Percentiles rank a stretch among this genome's conserved stretches.
These are phyloP conservation scores for Scheffersomyces stambukii DNA, from an alignment of 1,139 yeast species.

Conservation along the genomic window DNA sequence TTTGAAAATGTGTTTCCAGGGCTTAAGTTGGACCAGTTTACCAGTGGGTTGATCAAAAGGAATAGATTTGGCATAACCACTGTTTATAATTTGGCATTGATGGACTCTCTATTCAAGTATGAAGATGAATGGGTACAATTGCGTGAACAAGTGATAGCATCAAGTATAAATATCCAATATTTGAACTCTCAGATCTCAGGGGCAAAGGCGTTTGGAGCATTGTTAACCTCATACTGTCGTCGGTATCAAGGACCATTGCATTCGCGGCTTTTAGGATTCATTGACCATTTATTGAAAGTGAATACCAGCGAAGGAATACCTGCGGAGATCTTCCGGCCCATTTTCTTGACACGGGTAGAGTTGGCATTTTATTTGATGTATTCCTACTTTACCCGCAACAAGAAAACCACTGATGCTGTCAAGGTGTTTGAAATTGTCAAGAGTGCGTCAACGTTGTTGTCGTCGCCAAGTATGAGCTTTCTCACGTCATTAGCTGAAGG, in stretches of 20 bases:
- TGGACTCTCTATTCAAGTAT: constrained; percentile 54
- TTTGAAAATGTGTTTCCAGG: constrained; percentile 50
- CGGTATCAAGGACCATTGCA: constrained; percentile 30
- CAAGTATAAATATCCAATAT: constrained; percentile 62
- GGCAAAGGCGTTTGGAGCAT: constrained; percentile 75
- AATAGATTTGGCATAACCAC: constrained; percentile 50
- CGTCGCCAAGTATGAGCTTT: constrained; percentile 46
- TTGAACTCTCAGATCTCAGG: constrained; percentile 64
- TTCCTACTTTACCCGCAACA: constrained; percentile 30
- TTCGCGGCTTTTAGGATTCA: constrained; percentile 37
- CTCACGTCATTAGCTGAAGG: constrained; percentile 31
- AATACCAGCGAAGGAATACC: constrained; percentile 53
- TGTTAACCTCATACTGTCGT: constrained; percentile 61
- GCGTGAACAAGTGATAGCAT: constrained; percentile 50
- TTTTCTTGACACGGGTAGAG: constrained; percentile 63
- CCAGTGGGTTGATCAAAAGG: constrained; percentile 43
- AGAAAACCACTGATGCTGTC: constrained; percentile 22
- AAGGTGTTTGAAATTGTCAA: constrained; percentile 36
- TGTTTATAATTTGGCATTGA: constrained; percentile 56
- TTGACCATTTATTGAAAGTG: constrained; percentile 47
- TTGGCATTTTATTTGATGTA: constrained; percentile 63
- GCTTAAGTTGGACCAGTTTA: constrained; percentile 49
- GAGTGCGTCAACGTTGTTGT: constrained; percentile 37
- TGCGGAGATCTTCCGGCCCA: constrained; percentile 42
- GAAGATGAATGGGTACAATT: constrained; percentile 48